A percentile compares a stretch with the other conserved stretches of the same genome.
phyloP scores from a whole-genome alignment of 257 asterid species.

The Plectranthus barbatus region DNA sequence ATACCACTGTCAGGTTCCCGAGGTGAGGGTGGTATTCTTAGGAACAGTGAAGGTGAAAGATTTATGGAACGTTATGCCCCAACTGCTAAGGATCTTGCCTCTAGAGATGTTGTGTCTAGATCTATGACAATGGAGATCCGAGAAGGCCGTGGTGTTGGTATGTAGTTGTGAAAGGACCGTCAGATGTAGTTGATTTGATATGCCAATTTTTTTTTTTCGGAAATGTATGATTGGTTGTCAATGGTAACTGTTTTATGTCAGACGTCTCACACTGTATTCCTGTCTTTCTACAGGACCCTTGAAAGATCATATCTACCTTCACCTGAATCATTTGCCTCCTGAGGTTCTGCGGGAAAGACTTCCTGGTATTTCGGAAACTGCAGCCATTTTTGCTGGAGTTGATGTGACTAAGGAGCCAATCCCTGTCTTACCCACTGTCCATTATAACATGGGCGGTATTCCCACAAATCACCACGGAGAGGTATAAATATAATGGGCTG shows the following conservation, averaged over 20 bases:
- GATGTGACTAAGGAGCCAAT: conserved; percentile 97
- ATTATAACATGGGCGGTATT: conserved; percentile 98
- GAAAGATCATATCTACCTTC: conserved; percentile 95
- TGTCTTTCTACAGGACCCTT: conserved; percentile 51
- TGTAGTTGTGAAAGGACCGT: conserved; percentile 4
- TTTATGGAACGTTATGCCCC: conserved; percentile 99
- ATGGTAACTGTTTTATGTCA: not conserved
- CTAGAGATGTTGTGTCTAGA: conserved; percentile 96
- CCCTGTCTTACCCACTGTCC: conserved; percentile 97
- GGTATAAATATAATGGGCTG: conserved; percentile 50
- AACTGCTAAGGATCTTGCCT: conserved; percentile 98
- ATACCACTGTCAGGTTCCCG: conserved; percentile 62
- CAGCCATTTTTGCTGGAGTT: conserved; percentile 96
- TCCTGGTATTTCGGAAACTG: conserved; percentile 98
- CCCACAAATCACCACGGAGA: conserved; percentile 95
- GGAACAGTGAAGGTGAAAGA: conserved; percentile 98
- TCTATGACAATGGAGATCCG: conserved; percentile 99
- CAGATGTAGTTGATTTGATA: not conserved
- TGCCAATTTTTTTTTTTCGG: not conserved
- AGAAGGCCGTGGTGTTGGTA: conserved; percentile 99
- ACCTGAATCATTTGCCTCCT: conserved; percentile 94
- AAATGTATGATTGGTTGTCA: not conserved
- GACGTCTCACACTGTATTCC: not conserved
- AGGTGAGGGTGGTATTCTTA: conserved; percentile 98
- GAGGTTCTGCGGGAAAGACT: conserved; percentile 97